Evolutionary conservation across 768 basidiomycete species (phyloP).

Genomic region (Psilocybe cubensis): DNA sequence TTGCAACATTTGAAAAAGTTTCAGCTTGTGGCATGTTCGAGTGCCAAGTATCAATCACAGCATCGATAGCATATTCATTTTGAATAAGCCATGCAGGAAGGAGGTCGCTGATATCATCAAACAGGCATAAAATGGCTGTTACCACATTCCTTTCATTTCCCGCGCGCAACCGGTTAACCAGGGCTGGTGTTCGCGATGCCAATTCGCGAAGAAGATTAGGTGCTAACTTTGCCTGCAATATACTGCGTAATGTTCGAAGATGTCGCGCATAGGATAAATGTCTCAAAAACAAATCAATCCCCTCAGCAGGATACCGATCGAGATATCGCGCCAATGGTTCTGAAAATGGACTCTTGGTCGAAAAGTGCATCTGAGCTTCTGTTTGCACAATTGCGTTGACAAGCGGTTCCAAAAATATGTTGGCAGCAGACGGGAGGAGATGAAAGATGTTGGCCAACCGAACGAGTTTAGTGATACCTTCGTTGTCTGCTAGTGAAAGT

Average conservation of each 20-base stretch:
- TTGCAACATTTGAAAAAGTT: constrained; percentile 42
- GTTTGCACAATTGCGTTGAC: constrained; percentile 89
- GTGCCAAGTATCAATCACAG: constrained; percentile 76
- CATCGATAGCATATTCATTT: constrained; percentile 68
- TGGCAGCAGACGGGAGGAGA: constrained; percentile 90
- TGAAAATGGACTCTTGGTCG: constrained; percentile 89
- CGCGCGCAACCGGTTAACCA: constrained; percentile 56
- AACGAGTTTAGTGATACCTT: constrained; percentile 90
- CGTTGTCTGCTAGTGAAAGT: constrained; percentile 83
- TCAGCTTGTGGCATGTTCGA: constrained; percentile 49
- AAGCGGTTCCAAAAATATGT: constrained; percentile 88
- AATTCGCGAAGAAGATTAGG: constrained; percentile 75
- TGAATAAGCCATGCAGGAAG: constrained; percentile 75
- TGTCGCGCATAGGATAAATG: constrained; percentile 80
- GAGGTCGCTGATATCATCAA: constrained; percentile 73
- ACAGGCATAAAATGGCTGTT: constrained; percentile 73
- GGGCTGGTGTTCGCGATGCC: constrained; percentile 55
- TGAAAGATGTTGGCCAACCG: constrained; percentile 98
- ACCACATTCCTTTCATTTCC: constrained; percentile 53
- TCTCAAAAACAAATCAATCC: constrained; percentile 82
- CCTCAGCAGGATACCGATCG: constrained; percentile 86
- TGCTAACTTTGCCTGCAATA: constrained; percentile 79
- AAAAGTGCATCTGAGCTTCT: constrained; percentile 90
- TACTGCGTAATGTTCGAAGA: constrained; percentile 82
- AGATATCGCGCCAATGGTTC: constrained; percentile 90